Evolutionary conservation across 176 grass and related monocot species (phyloP).

Genomic region (Musa itinerans): DNA sequence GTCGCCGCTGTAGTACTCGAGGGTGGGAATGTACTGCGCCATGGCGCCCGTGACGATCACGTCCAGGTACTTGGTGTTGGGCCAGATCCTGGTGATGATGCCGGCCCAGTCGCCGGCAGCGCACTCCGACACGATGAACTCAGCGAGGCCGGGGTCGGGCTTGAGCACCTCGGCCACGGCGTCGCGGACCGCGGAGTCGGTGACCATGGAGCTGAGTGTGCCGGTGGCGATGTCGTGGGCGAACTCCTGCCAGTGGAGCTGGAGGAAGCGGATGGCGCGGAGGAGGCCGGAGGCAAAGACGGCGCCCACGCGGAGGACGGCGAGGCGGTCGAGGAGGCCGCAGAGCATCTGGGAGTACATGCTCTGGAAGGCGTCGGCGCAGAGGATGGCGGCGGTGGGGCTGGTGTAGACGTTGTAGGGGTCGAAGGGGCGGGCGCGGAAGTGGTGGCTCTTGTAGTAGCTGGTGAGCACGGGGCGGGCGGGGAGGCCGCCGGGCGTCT

Average conservation of each 20-base stretch:
- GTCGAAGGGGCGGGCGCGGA: slow-evolving; percentile 69
- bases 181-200: slow-evolving; percentile 43
- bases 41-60: slow-evolving; percentile 96
- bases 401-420: slow-evolving; percentile 84
- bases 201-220: slow-evolving; percentile 29
- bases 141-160: slow-evolving; percentile 41
- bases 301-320: slow-evolving; percentile 86
- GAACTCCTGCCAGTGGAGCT: slow-evolving; percentile 68
- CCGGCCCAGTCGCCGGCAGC: slow-evolving; percentile 1
- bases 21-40: slow-evolving; percentile 94
- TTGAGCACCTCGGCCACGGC: slow-evolving; percentile 45
- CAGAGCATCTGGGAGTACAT: slow-evolving; percentile 96
- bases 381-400: slow-evolving; percentile 81
- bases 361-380: slow-evolving; percentile 81
- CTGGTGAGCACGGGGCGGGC: slow-evolving; percentile 80
- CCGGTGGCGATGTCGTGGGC: slow-evolving; percentile 55
- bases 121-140: slow-evolving; percentile 49
- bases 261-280: slow-evolving; percentile 84
- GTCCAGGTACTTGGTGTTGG: slow-evolving; percentile 92
- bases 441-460: slow-evolving; percentile 95
- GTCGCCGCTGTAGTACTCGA: slow-evolving; percentile 71
- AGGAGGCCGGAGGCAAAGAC: slow-evolving; percentile 91
- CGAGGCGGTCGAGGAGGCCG: slow-evolving; percentile 49
- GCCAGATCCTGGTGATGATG: slow-evolving; percentile 71
- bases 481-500: slow-evolving; percentile 62